Percentiles rank a stretch among this genome's conserved stretches.
phyloP scores from a whole-genome alignment of 2,329 filamentous ascomycete species.

The Xylaria sp. region DNA sequence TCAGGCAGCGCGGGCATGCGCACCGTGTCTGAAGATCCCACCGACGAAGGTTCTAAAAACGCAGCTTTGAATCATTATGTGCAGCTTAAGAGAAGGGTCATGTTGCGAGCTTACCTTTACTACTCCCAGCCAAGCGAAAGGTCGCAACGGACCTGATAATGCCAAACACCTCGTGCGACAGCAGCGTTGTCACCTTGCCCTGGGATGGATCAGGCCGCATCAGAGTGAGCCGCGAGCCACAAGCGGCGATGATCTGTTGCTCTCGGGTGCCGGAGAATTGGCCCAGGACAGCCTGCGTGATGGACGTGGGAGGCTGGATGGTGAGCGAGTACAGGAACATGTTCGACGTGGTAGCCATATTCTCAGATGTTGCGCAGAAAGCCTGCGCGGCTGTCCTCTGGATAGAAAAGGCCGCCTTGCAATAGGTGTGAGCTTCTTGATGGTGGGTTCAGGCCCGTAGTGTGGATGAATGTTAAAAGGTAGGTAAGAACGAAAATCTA shows the following conservation, averaged over 20 bases:
- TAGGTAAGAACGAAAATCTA: slow-evolving; percentile 2
- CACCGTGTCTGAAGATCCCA: slow-evolving; percentile 45
- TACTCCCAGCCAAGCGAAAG: slow-evolving; percentile 92
- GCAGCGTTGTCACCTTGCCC: slow-evolving; percentile 85
- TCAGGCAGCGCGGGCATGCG: slow-evolving; percentile 36
- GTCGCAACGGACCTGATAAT: slow-evolving; percentile 91
- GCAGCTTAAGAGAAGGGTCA: slow-evolving; percentile 60
- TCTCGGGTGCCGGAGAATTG: slow-evolving; percentile 97
- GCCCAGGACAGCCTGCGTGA: slow-evolving; percentile 90
- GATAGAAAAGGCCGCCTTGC: slow-evolving; percentile 30
- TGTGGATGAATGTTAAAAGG: slow-evolving; percentile 11
- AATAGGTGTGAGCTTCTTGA: slow-evolving; percentile 5
- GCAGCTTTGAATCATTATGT: slow-evolving; percentile 79
- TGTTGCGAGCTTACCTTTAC: slow-evolving; percentile 81
- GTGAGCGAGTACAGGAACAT: slow-evolving; percentile 99
- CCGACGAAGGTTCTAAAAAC: slow-evolving; percentile 58
- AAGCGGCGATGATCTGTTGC: slow-evolving; percentile 95
- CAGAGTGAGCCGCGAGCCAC: slow-evolving; percentile 88
- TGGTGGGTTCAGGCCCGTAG: slow-evolving; percentile 9
- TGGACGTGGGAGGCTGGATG: slow-evolving; percentile 88
- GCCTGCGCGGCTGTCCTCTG: slow-evolving; percentile 48
- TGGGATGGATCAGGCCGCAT: slow-evolving; percentile 86
- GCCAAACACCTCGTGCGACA: slow-evolving; percentile 94
- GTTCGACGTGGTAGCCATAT: slow-evolving; percentile 96
- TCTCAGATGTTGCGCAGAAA: slow-evolving; percentile 50